Evolutionary conservation across 2,329 filamentous ascomycete genomes (phyloP).

Genomic region (Hymenoscyphus infarciens): DNA sequence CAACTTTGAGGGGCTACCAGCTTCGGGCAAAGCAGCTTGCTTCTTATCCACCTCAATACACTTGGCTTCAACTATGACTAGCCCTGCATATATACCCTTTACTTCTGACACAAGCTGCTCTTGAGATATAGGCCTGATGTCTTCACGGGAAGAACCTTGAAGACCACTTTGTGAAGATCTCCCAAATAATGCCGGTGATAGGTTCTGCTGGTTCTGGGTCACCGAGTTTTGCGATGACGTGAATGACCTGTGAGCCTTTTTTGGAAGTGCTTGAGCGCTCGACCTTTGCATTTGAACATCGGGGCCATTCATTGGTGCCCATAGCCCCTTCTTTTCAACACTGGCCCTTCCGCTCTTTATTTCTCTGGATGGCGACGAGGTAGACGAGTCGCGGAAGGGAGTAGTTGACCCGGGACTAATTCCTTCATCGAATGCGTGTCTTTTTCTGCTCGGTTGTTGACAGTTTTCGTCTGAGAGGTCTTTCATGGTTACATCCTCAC

Average conservation of each 20-base stretch:
- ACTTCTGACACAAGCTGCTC: conserved; percentile 19
- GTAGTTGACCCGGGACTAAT: conserved; percentile 29
- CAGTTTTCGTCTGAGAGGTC: conserved; percentile 20
- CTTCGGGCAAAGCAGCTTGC: conserved; percentile 48
- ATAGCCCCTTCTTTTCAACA: conserved; percentile 24
- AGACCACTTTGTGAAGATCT: background rate
- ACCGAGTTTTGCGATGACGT: background rate
- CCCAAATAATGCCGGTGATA: background rate
- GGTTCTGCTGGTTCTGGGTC: background rate
- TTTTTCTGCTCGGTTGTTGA: conserved; percentile 26
- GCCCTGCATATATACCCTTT: conserved; percentile 63
- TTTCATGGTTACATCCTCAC: conserved; percentile 24
- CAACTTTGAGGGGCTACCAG: conserved; percentile 41
- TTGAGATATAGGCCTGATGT: conserved; percentile 37
- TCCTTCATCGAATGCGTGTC: conserved; percentile 29
- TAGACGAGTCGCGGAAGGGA: conserved; percentile 20
- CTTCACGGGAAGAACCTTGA: conserved; percentile 2
- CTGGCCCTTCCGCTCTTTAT: background rate
- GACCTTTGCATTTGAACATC: conserved; percentile 2
- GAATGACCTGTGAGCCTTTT: conserved; percentile 6
- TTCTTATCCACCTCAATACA: conserved; percentile 76
- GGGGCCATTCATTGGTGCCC: conserved; percentile 17
- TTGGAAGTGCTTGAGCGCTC: conserved; percentile 6
- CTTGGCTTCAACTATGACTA: conserved; percentile 82
- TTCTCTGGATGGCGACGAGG: conserved; percentile 8